Base-by-base conservation (phyloP, 495 filamentous ascomycete genomes). In the Annulohypoxylon moriforme region DNA sequence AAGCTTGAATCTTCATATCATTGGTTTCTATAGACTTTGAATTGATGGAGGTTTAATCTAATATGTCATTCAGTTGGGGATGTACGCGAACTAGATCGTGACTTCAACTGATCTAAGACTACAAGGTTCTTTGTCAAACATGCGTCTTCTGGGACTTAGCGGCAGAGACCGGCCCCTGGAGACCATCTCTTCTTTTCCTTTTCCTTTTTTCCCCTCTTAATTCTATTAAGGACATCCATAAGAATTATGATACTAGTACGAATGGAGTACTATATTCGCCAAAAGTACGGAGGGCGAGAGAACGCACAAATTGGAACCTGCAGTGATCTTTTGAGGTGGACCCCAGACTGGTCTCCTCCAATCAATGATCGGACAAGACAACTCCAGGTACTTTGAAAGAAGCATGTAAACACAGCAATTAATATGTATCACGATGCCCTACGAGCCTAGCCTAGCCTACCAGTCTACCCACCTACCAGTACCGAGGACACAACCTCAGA, bases 71-170 rank as follows among this genome's bases (percentile, higher is more conserved):
- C 47, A 68, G 36, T 55, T 61, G 65, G 46, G 29, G 33, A 27
- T 29, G 13, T 24, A 56, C 46, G 36, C 36, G 33, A 58, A 58
- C 55, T 34, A 58, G 34, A 58, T 58, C 29, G 58, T 52, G 52
- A 44, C 10, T 55, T 64, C 59, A 14, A 59, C 44, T 42, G 67
- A 69, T 69, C 67, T 69, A 33, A 57, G 24, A 56, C 11, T 16
- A 40, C 46, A 60, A 38, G 68, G 68, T 40, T 49, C 60, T 59
- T 31, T 27, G 46, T 50, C 29, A 33, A 29, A 53, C 68, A 10
- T 61, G 57, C 63, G 67, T 72, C 36, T 67, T 36, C 62, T 72
- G 69, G 69, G 63, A 68, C 31, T 69, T 64, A 64, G 67, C 46
- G 34, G 10, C 50, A 55, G 18, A 16, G 6, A 31, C 29, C 7